A percentile compares a stretch with the other conserved stretches of the same genome.
phyloP scores from a whole-genome alignment of 768 basidiomycete species.

The Boletus sp. region DNA sequence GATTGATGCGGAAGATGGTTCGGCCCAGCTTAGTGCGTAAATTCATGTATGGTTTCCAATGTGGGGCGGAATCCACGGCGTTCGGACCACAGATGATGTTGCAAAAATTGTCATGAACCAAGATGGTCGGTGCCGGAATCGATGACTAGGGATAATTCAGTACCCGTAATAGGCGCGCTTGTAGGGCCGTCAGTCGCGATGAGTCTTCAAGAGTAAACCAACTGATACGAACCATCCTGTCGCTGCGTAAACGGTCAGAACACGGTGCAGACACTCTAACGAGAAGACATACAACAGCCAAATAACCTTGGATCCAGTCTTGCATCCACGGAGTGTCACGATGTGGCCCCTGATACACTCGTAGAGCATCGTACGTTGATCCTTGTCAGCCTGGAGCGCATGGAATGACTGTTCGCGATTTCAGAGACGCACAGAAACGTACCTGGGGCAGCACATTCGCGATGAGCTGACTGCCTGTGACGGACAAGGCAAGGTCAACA shows the following conservation, averaged over 20 bases:
- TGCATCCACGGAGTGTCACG: conserved; percentile 86
- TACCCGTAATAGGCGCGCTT: conserved; percentile 68
- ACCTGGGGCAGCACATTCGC: conserved; percentile 79
- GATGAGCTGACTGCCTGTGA: conserved; percentile 83
- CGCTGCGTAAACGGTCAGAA: conserved; percentile 36
- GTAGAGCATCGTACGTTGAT: conserved; percentile 77
- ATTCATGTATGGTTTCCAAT: conserved; percentile 27
- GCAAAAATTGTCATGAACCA: conserved; percentile 29
- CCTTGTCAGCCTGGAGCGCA: conserved; percentile 69
- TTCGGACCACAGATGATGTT: conserved; percentile 21
- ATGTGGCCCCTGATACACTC: conserved; percentile 87
- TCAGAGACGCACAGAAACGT: conserved; percentile 19
- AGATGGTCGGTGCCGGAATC: conserved; percentile 24
- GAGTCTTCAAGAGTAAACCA: not conserved
- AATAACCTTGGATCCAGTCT: conserved; percentile 89
- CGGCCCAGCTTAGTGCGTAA: conserved; percentile 21
- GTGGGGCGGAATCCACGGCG: conserved; percentile 12
- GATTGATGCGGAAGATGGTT: conserved; percentile 32
- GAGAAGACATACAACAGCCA: conserved; percentile 67
- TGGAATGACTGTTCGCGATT: conserved; percentile 8
- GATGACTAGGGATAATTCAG: conserved; percentile 26
- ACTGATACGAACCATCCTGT: conserved; percentile 49
- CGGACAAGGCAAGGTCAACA: conserved; percentile 80
- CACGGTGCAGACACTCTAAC: not conserved
- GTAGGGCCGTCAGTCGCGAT: conserved; percentile 15